Evolutionary conservation across 306 rosid genomes (phyloP), one percentile per base, ranked within the genome.

Genomic region (Medicago ruthenica): DNA sequence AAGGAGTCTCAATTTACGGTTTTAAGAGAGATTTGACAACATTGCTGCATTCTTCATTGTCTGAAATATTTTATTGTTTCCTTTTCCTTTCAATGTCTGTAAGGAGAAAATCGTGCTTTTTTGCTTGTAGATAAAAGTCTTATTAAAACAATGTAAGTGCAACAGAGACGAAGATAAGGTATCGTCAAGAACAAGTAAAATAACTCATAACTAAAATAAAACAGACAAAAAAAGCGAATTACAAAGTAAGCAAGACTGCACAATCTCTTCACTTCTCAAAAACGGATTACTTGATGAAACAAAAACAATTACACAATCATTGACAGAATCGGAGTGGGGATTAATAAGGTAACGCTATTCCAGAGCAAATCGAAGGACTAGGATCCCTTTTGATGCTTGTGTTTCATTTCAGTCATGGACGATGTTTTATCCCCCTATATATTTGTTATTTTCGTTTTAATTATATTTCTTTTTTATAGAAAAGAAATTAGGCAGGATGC

Each of bases 121-220:
- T 65, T 27, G 54, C 18, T 48, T 15, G 54, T 48, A 13, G 9
- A 48, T 31, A 3, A 34, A 7, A 54, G 22, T 55, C 40, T 57
- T 72, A 57, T 40, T 72, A 12, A 13, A 73, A 41, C 14, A 27
- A 74, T 44, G 58, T 62, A 24, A 53, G 21, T 17, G 27, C 55
- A 60, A 74, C 60, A n/a, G 44, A 61, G 47, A 34, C 1, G 16
- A 34, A 61, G 45, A 8, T 1, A 45, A 36, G 45, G 14, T 9
- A 27, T 74, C 70, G 41, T 61, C 59, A 44, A 13, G 70, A 60
- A 67, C 48, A 44, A 51, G 66, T 24, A 13, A 60, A 27, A 34
- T 34, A 34, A 34, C 37, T 34, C 6, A 6, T 27, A 60, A 13
- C 10, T 60, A 17, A 53, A 53, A 17, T 53, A 16, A 18, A 53